Base-by-base conservation (phyloP, 129 eudicot genomes). In the Ambrosia artemisiifolia region DNA sequence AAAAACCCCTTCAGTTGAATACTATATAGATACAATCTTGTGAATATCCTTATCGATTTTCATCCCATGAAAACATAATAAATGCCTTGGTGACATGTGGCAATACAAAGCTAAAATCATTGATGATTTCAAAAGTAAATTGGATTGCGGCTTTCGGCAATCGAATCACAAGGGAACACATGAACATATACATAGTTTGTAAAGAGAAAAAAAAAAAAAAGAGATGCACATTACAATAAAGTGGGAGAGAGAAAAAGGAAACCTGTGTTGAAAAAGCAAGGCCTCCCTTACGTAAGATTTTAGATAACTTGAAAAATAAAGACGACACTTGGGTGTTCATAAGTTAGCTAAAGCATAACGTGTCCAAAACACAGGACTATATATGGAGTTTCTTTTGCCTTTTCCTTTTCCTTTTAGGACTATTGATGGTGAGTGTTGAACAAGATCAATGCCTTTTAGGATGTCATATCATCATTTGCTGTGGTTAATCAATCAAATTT, bases 81-180 rank as follows among this genome's bases (percentile, higher is more conserved):
- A 24, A 51, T 38, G 40, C 56, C 43, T 49, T 13, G 35, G 24
- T 18, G 81, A 70, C 81, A 78, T 53, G 81, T 78, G 81, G 64
- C 71, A 38, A 12, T 10, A 30, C 38, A 33, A 74, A 50, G 40
- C 51, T 28, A 16, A 51, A 43, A 70, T 30, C 43, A 17, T 55
- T 46, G 61, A 75, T 6, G 74, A 17, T 24, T 14, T 32, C 77
- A 51, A 70, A 66, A 63, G 77, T 19, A 70, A 67, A 53, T 24
- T 46, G 60, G 61, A 67, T 44, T 67, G 35, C 38, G 34, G 55
- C 73, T 75, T 75, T 66, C 33, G 73, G 73, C 74, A 70, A 78
- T 78, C 72, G 67, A 78, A 70, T 78, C 76, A 70, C 77, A 16
- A 70, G 59, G 17, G 44, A 78, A 63, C 81, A 77, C 72, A 50